Base-by-base conservation (phyloP, 2,329 filamentous ascomycete species). In the Pyricularia sp. region DNA sequence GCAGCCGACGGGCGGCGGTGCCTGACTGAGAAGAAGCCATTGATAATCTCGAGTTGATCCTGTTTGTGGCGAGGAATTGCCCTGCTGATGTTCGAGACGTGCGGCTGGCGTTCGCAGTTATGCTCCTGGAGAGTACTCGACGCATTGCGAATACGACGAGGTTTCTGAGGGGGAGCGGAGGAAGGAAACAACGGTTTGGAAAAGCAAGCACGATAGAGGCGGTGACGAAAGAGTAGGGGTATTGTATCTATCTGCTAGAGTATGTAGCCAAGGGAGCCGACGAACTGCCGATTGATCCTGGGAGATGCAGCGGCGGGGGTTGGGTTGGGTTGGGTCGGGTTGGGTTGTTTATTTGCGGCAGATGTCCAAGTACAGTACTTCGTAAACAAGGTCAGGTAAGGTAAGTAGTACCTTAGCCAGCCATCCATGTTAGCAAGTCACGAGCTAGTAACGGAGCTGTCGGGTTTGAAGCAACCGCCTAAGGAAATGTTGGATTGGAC, bases 1-100 rank as follows among this genome's bases (percentile, higher is more conserved):
- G 85, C 72, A 90, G 78, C 75, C 86, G 82, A 75, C 86, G 81
- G 68, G 63, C 66, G 65, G 68, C 68, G 33, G 36, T 50, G 31
- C 42, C 55, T 17, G 65, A 42, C 50, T 33, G 72, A 14, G 55
- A 50, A 17, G 68, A n/a, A 23, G 68, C 25, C 50, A 55, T 65
- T 75, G 69, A 73, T 74, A 67, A 61, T 36, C 12, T 36, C 10
- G 79, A 76, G 28, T 73, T 26, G 71, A 59, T 10, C 70, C 66
- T 17, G 70, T 66, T 10, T 70, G 69, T 71, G 42, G 68, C 36
- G 71, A 72, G 58, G 14, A 75, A 72, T 36, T 73, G 71, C n/a
- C 73, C 71, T 65, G 71, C 72, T 74, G 74, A 71, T 73, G 68
- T 70, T 72, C 66, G 74, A 70, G 67, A 72, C 72, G 69, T 72